Base-by-base conservation (phyloP, 441 rosid genomes). In the Aquilaria agallochum region DNA sequence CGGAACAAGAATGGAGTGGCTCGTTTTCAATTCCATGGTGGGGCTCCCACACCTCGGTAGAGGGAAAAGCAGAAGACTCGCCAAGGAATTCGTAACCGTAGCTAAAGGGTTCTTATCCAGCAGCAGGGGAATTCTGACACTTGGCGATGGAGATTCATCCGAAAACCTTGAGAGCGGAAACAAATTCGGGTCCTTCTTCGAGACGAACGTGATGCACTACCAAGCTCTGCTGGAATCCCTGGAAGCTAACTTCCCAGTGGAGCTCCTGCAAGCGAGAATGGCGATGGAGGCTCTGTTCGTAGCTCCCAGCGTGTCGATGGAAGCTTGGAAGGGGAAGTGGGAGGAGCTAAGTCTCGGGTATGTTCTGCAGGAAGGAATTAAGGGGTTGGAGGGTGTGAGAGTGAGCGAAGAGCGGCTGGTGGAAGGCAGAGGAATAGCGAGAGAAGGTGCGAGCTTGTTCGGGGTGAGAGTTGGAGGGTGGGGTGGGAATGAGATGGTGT, bases 211-310 rank as follows among this genome's bases (percentile, higher is more conserved):
- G 80, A 64, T 34, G 50, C 76, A 73, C 58, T 78, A 69, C 76
- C 67, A 67, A 44, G 80, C 77, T 5, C 8, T 75, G 50, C 52
- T 77, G 59, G 77, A 83, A 54, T 78, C 80, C 11, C 69, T 77
- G 12, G 77, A 80, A 50, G 40, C 66, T 63, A 67, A 51, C 27
- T 75, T 80, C 13, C 64, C 76, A 2, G 13, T 31, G 5, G 57
- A 62, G 31, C 67, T 80, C 1, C 36, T 44, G 6, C 76, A 78
- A 62, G 86, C 86, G 52, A 78, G 81, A 60, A 31, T 77, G 58
- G 74, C 79, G 2, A 57, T 78, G 76, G 86, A 83, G 57, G 62
- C 62, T 55, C 77, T 83, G 2, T 83, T 83, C 42, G 66, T 78
- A 31, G 63, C 65, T 6, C 88, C 85, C 32, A 58, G 10, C 31